Base-by-base conservation (phyloP, 1,139 yeast genomes). In the Kluyveromyces sp. region DNA sequence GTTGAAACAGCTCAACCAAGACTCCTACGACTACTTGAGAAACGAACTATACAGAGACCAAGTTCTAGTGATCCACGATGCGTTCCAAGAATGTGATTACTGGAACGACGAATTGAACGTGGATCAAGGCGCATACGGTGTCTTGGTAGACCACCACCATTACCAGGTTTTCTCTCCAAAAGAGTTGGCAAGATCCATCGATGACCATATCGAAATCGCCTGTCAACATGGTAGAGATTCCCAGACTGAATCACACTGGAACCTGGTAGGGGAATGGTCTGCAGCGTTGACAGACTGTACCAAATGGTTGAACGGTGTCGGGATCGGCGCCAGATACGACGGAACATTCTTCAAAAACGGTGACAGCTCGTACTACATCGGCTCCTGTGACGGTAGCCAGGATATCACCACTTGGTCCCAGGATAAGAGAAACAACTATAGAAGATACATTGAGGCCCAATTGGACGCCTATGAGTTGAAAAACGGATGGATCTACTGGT, bases 251-350 rank as follows among this genome's bases (percentile, higher is more conserved):
- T 60, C 66, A 56, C 82, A 82, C 64, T 83, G 94, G 86, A 75
- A 77, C 46, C 75, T 89, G 28, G 73, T 78, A 46, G 97, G 97
- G 48, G 98, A 92, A 70, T 92, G 92, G 83, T 75, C 94, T 26
- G 96, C 94, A 16, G 96, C 97, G 1, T 71, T 89, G 53, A 87
- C 96, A 11, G 97, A 92, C 66, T 92, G 98, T 70, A 80, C 94
- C 18, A 73, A 73, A 48, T 85, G 95, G 95, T 70, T 92, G 49
- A 92, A 92, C 57, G 97, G 97, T 55, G 94, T 86, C 34, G 86
- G 87, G 39, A 71, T 80, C 45, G 96, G 96, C 42, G 81, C 96
- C 20, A 78, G 97, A 57, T 88, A 75, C 67, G 88, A 85, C 42
- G 94, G 87, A 20, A 69, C 82, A 40, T 83, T 66, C 51, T 29